These are phyloP conservation scores for Rhinocladiella mackenziei DNA, from an alignment of 2,329 filamentous ascomycete genomes.

Conservation along the genomic window DNA sequence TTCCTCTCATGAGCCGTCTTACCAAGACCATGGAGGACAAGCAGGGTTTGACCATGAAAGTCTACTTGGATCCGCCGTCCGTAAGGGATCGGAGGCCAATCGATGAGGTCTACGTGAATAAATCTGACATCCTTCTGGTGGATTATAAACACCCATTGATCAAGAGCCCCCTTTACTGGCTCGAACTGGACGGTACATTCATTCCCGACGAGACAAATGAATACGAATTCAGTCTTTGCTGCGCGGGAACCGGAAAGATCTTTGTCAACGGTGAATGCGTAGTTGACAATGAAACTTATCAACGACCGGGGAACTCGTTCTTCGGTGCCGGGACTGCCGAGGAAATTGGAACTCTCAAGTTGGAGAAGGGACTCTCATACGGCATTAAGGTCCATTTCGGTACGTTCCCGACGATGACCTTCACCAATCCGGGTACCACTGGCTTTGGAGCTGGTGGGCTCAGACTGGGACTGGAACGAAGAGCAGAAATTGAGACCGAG, in stretches of 20 bases:
- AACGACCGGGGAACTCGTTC: slow-evolving; percentile 60
- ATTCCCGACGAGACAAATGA: slow-evolving; percentile 57
- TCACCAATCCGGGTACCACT: slow-evolving; percentile 48
- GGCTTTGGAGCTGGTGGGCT: slow-evolving; percentile 57
- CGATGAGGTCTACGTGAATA: slow-evolving; percentile 46
- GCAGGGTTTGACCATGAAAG: slow-evolving; percentile 58
- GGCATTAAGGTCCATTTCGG: slow-evolving; percentile 57
- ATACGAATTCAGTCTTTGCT: slow-evolving; percentile 64
- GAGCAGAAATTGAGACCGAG: slow-evolving; percentile 55
- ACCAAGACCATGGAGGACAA: slow-evolving; percentile 52
- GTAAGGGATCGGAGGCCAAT: slow-evolving; percentile 47
- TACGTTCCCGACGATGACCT: slow-evolving; percentile 56
- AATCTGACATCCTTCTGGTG: slow-evolving; percentile 49
- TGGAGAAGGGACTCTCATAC: slow-evolving; percentile 59
- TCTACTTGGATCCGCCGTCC: slow-evolving; percentile 57
- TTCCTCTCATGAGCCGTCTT: slow-evolving; percentile 55
- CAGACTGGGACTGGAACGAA: slow-evolving; percentile 58
- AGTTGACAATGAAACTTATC: slow-evolving; percentile 63
- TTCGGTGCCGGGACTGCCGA: slow-evolving; percentile 63
- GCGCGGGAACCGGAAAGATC: slow-evolving; percentile 62
- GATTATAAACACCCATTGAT: slow-evolving; percentile 52
- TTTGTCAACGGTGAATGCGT: slow-evolving; percentile 60
- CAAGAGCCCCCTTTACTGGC: slow-evolving; percentile 53
- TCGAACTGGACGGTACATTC: slow-evolving; percentile 58
- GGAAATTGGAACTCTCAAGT: slow-evolving; percentile 55